Conservation (phyloP, 768 basidiomycete genomes). For the Multifurca ochricompacta region DNA sequence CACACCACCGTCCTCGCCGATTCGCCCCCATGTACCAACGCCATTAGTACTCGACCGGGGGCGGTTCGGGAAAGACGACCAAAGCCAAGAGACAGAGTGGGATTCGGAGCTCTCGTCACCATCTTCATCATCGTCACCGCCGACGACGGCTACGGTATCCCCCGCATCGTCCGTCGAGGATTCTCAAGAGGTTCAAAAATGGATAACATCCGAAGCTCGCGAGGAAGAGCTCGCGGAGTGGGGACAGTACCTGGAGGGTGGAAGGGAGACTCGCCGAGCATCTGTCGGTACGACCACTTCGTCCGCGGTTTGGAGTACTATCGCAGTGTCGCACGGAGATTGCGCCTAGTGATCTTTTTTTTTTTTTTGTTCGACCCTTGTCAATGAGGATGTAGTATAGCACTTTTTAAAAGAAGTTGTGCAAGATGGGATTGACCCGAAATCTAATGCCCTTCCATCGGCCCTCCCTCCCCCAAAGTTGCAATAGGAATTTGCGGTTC, state of each 20-base stretch:
- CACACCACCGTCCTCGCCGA: background rate
- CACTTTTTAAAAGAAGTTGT: no score
- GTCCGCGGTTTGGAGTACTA: background rate
- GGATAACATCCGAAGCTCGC: conserved; percentile 4
- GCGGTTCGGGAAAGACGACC: background rate
- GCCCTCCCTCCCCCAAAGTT: no score
- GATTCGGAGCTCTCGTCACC: background rate
- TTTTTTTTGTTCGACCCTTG: background rate
- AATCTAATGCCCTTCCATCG: no score
- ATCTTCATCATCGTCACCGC: background rate
- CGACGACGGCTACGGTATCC: background rate
- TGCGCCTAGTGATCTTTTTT: background rate
- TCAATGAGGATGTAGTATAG: no score
- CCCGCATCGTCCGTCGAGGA: background rate
- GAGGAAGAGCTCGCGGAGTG: conserved; percentile 12
- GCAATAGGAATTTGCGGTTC: no score
- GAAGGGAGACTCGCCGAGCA: background rate
- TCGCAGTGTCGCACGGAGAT: background rate
- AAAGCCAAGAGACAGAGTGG: background rate
- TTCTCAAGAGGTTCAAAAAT: background rate
- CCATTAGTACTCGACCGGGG: background rate
- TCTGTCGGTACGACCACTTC: background rate
- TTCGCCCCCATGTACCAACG: background rate
- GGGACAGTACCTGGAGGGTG: conserved; percentile 1
- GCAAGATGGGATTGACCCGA: no score